These are phyloP conservation scores for Phytophthora capsici DNA, from an alignment of 352 stramenopile genomes.

Conservation along the genomic window DNA sequence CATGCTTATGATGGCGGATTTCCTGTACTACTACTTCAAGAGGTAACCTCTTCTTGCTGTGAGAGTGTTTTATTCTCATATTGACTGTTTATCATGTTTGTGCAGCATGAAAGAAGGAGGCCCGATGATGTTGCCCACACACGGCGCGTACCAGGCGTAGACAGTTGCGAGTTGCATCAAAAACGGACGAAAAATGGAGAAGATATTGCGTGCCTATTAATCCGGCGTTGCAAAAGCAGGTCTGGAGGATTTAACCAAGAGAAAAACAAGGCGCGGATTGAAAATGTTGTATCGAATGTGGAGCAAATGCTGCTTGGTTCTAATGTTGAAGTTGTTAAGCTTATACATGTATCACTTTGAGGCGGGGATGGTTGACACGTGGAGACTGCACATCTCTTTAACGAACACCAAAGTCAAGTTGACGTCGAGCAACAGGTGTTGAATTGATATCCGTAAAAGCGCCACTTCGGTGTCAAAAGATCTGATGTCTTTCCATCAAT, in stretches of 20 bases:
- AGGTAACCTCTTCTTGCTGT: slow-evolving; percentile 55
- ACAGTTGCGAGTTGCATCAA: slow-evolving; percentile 12
- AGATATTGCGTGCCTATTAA: slow-evolving; percentile 30
- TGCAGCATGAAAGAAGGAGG: slow-evolving; percentile 87
- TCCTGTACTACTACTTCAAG: slow-evolving; percentile 99
- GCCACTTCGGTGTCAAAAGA: slow-evolving; percentile 5
- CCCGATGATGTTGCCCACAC: slow-evolving; percentile 90
- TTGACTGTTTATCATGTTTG: slow-evolving; percentile 4
- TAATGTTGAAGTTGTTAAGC: slow-evolving; percentile 14
- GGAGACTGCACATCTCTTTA: slow-evolving; percentile 10
- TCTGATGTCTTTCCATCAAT: slow-evolving; percentile 1
- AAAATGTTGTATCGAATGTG: slow-evolving; percentile 13
- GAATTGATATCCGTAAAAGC: slow-evolving; percentile 12
- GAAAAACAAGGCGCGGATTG: slow-evolving; percentile 28
- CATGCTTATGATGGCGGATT: slow-evolving; percentile 98
- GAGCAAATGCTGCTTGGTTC: slow-evolving; percentile 1
- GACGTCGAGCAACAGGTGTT: too few species aligned
- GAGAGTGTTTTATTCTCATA: not conserved
- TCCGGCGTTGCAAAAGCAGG: slow-evolving; percentile 11
- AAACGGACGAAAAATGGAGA: slow-evolving; percentile 12
- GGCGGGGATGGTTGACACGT: slow-evolving; percentile 3
- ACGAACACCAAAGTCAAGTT: slow-evolving; percentile 22
- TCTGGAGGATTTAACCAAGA: slow-evolving; percentile 28
- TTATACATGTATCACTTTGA: slow-evolving; percentile 1
- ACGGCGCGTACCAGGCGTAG: slow-evolving; percentile 86